Evolutionary conservation across 352 stramenopile species (phyloP).

Genomic region (Bremia lactucae): DNA sequence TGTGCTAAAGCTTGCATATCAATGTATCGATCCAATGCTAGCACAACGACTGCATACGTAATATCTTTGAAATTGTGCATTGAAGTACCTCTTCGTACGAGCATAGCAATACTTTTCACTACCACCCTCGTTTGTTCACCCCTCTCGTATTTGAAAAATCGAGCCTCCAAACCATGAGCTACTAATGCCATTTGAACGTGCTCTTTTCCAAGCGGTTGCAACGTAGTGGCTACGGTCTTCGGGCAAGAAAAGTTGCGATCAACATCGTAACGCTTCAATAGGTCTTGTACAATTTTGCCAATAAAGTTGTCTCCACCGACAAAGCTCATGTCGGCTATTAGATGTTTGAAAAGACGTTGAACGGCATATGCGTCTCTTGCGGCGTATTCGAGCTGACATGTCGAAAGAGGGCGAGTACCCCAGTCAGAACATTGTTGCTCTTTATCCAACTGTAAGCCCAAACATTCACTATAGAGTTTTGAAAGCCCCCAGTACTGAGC

Average conservation of each 20-base stretch:
- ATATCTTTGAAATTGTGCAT: neutral
- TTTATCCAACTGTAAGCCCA: slow-evolving; percentile 38
- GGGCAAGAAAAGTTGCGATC: slow-evolving; percentile 1
- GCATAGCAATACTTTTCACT: slow-evolving; percentile 57
- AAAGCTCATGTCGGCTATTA: slow-evolving; percentile 34
- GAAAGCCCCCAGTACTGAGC: slow-evolving; percentile 45
- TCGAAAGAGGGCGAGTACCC: slow-evolving; percentile 29
- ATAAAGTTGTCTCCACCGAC: neutral
- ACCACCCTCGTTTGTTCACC: slow-evolving; percentile 21
- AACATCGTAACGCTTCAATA: slow-evolving; percentile 11
- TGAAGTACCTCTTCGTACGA: slow-evolving; percentile 12
- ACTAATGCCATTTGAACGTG: slow-evolving; percentile 31
- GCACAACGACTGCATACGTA: slow-evolving; percentile 36
- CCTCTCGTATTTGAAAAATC: slow-evolving; percentile 18
- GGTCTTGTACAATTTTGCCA: slow-evolving; percentile 1
- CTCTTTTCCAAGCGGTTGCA: slow-evolving; percentile 15
- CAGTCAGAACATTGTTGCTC: slow-evolving; percentile 60
- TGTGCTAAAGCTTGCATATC: slow-evolving; percentile 32
- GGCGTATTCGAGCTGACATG: slow-evolving; percentile 38
- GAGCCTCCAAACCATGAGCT: slow-evolving; percentile 11
- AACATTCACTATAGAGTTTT: slow-evolving; percentile 26
- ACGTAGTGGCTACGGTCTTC: slow-evolving; percentile 2
- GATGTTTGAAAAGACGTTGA: slow-evolving; percentile 28
- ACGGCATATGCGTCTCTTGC: slow-evolving; percentile 44
- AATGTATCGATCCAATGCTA: slow-evolving; percentile 40